phyloP scores from a whole-genome alignment of 2,329 filamentous ascomycete species.

The Aspergillus neoniger region DNA sequence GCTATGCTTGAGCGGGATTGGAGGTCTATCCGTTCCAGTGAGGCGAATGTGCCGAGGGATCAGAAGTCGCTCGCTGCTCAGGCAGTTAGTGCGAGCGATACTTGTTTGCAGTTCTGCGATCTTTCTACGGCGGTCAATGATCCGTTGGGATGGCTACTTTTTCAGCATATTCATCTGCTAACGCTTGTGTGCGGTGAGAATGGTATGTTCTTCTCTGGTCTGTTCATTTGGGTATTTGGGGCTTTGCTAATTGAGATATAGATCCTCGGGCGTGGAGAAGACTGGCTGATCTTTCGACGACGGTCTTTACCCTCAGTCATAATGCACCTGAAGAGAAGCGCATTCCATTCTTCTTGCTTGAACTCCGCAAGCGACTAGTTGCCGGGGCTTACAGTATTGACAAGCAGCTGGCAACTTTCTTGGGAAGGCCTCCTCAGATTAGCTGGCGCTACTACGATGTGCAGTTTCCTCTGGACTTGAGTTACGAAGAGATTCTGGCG shows the following conservation, averaged over 20 bases:
- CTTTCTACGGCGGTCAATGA: constrained; percentile 26
- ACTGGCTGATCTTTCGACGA: constrained; percentile 47
- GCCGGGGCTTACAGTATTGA: constrained; percentile 9
- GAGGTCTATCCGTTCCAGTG: constrained; percentile 1
- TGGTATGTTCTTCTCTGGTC: constrained; percentile 10
- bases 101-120: constrained; percentile 30
- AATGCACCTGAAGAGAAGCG: constrained; percentile 36
- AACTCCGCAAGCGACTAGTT: constrained; percentile 4
- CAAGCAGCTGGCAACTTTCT: constrained; percentile 8
- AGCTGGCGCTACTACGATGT: constrained; percentile 11
- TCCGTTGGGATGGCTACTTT: constrained; percentile 32
- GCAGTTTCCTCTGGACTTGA: constrained; percentile 6
- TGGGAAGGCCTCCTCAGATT: constrained; percentile 7
- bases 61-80: constrained; percentile 14
- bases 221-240: too few relatives aligned
- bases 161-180: constrained; percentile 25
- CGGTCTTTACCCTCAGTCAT: constrained; percentile 48
- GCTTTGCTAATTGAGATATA: constrained; percentile 17
- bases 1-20: constrained; percentile 15
- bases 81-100: constrained; percentile 31
- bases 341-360: constrained; percentile 11
- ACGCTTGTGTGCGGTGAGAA: constrained; percentile 27
- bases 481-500: constrained; percentile 7
- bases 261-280: constrained; percentile 49
- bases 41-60: constrained; percentile 12